A percentile compares a stretch with the other conserved stretches of the same genome.
Conservation (phyloP, 805 yeast species). For the Metschnikowia peoriensis region DNA sequence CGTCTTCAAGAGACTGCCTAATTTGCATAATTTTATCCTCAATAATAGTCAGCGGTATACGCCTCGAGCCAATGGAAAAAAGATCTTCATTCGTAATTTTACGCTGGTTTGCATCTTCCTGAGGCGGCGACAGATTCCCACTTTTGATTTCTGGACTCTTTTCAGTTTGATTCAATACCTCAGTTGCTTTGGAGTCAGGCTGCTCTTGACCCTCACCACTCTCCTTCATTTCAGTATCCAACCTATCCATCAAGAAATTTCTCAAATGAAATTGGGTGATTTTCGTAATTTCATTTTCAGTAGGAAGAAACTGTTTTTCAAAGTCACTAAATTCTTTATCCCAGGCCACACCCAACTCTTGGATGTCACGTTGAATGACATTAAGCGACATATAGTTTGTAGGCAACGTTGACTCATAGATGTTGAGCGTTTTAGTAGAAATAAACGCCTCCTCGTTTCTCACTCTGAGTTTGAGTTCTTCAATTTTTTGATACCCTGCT, state of each 20-base stretch:
- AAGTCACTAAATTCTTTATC: constrained; percentile 78
- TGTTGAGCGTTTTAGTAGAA: constrained; percentile 42
- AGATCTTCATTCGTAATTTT: constrained; percentile 1
- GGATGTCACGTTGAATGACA: constrained; percentile 63
- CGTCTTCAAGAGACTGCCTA: constrained; percentile 19
- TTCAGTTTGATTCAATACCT: background rate
- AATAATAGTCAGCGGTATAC: constrained; percentile 19
- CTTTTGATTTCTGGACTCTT: background rate
- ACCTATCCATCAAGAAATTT: constrained; percentile 63
- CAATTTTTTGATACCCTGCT: constrained; percentile 60
- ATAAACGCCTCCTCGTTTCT: constrained; percentile 50
- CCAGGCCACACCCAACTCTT: constrained; percentile 84
- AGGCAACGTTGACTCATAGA: constrained; percentile 56
- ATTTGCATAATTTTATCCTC: constrained; percentile 20
- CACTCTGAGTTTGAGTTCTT: constrained; percentile 54
- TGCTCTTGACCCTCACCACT: background rate
- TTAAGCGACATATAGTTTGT: constrained; percentile 72
- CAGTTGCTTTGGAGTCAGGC: background rate
- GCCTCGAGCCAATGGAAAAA: constrained; percentile 8
- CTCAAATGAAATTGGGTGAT: constrained; percentile 86
- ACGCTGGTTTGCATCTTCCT: background rate
- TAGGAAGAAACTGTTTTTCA: constrained; percentile 76
- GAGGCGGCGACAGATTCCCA: background rate
- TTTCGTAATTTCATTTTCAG: constrained; percentile 88
- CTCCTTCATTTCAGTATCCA: constrained; percentile 23